Base-by-base conservation (phyloP, 441 rosid genomes). In the Lepidium campestre region DNA sequence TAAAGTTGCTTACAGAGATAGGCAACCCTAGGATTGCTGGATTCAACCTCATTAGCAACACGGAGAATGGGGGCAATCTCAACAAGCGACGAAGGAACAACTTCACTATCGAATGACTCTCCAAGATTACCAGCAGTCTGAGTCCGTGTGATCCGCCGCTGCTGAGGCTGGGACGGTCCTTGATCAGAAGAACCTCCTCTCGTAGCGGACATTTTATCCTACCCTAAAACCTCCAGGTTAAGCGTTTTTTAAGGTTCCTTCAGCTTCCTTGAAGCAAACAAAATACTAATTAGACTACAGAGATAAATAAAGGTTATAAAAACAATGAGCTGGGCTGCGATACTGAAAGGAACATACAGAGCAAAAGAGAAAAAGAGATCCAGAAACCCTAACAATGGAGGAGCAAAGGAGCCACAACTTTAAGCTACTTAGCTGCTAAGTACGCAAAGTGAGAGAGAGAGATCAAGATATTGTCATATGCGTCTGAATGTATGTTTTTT, bases 51-150 rank as follows among this genome's bases (percentile, higher is more conserved):
- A 85, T 95, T 95, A 60, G 99, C 99, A 75, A 95, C 99, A 73
- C 99, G 99, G 63, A 95, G 98, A 85, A 95, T 95, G 8, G 97
- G 99, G 1, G 99, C 99, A 65, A 95, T 91, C 80, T 90, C 94
- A 57, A 83, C 79, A 44, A 95, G 90, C 4, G 98, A 86, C 15
- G 99, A 95, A 2, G 99, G 99, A 65, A 95, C 98, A 17, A 92
- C 88, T 80, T 95, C 99, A 77, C 99, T 95, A 58, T 95, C 95
- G 70, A 95, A 90, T 56, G 87, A 79, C 76, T 92, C 99, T 34
- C 99, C 98, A 0, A 90, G 89, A 73, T 83, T 86, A 55, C 99
- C 99, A 0, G 84, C 91, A 0, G 98, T 95, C 81, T 95, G 99
- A 23, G 99, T 91, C 75, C 99, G 73, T 62, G 45, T 23, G 49